Conservation (phyloP, 164 flowering plant genomes). For the Macadamia tetraphylla region DNA sequence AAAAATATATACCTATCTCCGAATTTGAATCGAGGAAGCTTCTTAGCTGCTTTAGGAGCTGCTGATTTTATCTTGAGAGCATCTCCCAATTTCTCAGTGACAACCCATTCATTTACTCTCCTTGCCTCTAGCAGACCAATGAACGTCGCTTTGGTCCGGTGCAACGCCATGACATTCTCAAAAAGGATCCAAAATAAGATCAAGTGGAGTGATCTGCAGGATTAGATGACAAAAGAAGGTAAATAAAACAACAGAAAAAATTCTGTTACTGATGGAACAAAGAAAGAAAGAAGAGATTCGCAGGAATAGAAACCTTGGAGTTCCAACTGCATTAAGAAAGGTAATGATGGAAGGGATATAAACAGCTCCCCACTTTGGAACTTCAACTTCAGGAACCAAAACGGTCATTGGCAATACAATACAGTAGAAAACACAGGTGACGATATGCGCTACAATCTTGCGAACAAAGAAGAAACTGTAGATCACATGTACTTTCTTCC, state of each 20-base stretch:
- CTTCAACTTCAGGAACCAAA: conserved; percentile 80
- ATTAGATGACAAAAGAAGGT: not conserved
- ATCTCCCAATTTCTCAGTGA: conserved; percentile 93
- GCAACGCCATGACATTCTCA: conserved; percentile 97
- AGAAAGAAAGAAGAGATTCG: not conserved
- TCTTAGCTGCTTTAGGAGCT: conserved; percentile 32
- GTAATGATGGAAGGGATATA: conserved; percentile 88
- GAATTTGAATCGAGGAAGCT: conserved; percentile 30
- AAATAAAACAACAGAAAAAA: not conserved
- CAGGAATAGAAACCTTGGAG: conserved; percentile 59
- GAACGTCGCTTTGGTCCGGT: conserved; percentile 87
- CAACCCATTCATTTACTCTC: conserved; percentile 95
- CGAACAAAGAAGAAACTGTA: conserved; percentile 97
- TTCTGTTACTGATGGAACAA: not conserved
- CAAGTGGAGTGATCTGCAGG: conserved; percentile 77
- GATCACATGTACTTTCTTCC: conserved; percentile 93
- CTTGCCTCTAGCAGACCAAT: conserved; percentile 85
- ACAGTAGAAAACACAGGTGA: conserved; percentile 81
- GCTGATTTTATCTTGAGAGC: conserved; percentile 42
- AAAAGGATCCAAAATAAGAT: conserved; percentile 91
- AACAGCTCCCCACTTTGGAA: conserved; percentile 92
- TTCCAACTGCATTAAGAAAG: conserved; percentile 85
- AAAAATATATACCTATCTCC: conserved; percentile 49
- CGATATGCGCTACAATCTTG: conserved; percentile 88
- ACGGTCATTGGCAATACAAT: conserved; percentile 80